Percentiles rank a stretch among this genome's conserved stretches.
These are phyloP conservation scores for Phaseolus coccineus DNA, from an alignment of 331 rosid species.

Conservation along the genomic window DNA sequence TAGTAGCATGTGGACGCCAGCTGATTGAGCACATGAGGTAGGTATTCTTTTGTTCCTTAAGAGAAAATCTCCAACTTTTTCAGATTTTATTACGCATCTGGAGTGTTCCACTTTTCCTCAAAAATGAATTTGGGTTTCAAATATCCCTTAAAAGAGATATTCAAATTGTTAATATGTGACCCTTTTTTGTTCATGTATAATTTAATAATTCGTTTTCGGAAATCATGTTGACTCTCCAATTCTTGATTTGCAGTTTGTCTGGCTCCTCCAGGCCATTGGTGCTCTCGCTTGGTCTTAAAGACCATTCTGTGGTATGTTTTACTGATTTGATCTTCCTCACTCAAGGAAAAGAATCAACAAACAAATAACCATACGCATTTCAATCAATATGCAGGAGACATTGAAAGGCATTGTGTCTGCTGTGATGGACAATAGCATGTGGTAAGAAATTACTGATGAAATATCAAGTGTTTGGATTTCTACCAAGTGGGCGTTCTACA, in stretches of 20 bases:
- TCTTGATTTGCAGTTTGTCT: constrained; percentile 62
- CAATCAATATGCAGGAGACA: constrained; percentile 70
- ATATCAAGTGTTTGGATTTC: neutral
- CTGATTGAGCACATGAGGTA: constrained; percentile 81
- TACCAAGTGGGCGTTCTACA: no score
- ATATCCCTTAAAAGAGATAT: constrained; percentile 4
- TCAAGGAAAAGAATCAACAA: neutral
- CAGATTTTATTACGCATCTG: constrained; percentile 12
- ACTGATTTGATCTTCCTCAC: constrained; percentile 7
- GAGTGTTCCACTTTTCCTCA: constrained; percentile 6
- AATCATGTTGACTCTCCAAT: constrained; percentile 24
- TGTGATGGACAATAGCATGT: constrained; percentile 67
- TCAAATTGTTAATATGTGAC: neutral
- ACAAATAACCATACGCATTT: constrained; percentile 9
- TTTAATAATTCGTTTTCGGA: constrained; percentile 1
- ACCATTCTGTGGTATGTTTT: constrained; percentile 67
- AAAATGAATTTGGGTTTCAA: neutral
- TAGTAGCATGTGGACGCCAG: constrained; percentile 89
- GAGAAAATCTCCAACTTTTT: neutral
- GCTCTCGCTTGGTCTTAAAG: constrained; percentile 94
- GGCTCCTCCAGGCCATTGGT: constrained; percentile 73
- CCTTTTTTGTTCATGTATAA: neutral
- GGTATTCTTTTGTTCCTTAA: constrained; percentile 38
- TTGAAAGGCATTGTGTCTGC: constrained; percentile 75
- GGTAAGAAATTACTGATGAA: constrained; percentile 53